phyloP scores from a whole-genome alignment of 208 protist species.

The Acanthamoeba sp. region DNA sequence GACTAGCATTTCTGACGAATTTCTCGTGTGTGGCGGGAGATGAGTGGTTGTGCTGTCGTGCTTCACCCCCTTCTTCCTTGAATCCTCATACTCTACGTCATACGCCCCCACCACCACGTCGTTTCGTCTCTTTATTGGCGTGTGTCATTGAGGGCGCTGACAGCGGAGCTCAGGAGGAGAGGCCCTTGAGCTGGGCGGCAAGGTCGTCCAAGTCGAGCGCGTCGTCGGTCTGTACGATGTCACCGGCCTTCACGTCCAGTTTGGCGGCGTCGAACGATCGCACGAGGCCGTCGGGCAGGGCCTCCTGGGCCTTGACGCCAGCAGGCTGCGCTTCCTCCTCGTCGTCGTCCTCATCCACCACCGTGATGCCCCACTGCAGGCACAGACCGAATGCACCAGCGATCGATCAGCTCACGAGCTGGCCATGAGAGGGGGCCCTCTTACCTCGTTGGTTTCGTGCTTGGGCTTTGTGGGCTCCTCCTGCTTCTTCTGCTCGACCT shows the following conservation, averaged over 20 bases:
- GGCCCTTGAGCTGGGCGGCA: constrained; percentile 63
- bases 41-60: too few species aligned
- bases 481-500: constrained; percentile 62
- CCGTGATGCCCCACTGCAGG: constrained; percentile 48
- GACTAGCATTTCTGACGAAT: too few species aligned
- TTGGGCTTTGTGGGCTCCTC: constrained; percentile 10
- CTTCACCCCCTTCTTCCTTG: too few species aligned
- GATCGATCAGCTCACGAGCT: background rate
- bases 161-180: background rate
- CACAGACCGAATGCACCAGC: background rate
- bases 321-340: background rate
- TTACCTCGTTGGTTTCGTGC: constrained; percentile 21
- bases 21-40: too few species aligned
- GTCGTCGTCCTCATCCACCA: constrained; percentile 52
- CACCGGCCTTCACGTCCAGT: constrained; percentile 18
- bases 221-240: constrained; percentile 69
- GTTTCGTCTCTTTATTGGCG: too few species aligned
- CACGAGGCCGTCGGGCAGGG: background rate
- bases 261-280: constrained; percentile 30
- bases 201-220: constrained; percentile 52
- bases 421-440: background rate
- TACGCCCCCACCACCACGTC: too few species aligned
- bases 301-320: background rate
- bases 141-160: too few species aligned
- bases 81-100: too few species aligned